Evolutionary conservation across 345 rosid genomes (phyloP).

Genomic region (Linum tenue): DNA sequence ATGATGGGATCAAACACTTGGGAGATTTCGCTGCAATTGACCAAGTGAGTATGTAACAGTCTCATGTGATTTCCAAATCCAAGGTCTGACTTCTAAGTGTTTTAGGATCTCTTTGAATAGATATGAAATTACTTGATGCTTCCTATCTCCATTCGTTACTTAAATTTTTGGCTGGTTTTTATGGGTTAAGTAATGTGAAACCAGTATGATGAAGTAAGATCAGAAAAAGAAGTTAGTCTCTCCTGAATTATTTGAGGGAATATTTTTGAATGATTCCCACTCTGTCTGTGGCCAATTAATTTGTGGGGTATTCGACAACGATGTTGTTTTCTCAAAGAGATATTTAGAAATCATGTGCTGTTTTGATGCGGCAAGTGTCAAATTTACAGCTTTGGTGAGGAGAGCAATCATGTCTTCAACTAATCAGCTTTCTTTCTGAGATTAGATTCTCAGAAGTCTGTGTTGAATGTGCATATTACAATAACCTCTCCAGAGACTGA

Average conservation of each 20-base stretch:
- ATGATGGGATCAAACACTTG: no score
- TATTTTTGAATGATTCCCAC: conserved; percentile 29
- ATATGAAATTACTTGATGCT: no score
- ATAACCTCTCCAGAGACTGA: not conserved
- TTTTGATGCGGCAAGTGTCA: conserved; percentile 17
- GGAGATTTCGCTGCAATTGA: no score
- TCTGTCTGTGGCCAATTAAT: conserved; percentile 26
- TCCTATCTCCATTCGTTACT: no score
- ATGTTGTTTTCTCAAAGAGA: conserved; percentile 18
- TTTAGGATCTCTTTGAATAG: no score
- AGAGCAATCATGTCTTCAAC: conserved; percentile 18
- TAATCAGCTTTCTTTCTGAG: conserved; percentile 5
- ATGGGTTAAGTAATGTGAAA: conserved; percentile 15
- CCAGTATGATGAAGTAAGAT: conserved; percentile 8
- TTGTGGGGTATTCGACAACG: conserved; percentile 27
- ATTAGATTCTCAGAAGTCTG: conserved; percentile 2
- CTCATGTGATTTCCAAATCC: no score
- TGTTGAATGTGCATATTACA: not conserved
- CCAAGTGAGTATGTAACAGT: no score
- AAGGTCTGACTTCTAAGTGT: no score
- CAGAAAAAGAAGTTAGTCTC: conserved; percentile 15
- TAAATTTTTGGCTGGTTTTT: not conserved
- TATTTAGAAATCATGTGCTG: conserved; percentile 21
- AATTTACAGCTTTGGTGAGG: conserved; percentile 14
- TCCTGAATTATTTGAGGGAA: conserved; percentile 33